phyloP scores from a whole-genome alignment of 164 flowering plant species.

The Tinospora cordifolia region DNA sequence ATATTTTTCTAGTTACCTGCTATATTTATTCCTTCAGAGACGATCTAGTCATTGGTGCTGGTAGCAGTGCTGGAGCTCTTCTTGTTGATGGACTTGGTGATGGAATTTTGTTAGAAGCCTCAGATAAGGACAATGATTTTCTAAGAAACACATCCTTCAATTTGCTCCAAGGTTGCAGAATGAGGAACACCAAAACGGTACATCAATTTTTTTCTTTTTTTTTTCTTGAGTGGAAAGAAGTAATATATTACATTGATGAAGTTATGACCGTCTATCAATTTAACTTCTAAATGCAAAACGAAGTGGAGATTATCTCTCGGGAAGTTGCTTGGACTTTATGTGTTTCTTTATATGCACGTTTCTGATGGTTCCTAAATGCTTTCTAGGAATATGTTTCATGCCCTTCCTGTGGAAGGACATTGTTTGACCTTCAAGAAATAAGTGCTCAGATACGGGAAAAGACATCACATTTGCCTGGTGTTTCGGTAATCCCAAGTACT shows the following conservation, averaged over 20 bases:
- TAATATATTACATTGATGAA: no score
- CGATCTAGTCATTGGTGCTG: constrained; percentile 87
- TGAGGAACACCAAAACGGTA: constrained; percentile 98
- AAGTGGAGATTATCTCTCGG: not conserved
- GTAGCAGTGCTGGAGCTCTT: constrained; percentile 82
- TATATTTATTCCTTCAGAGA: constrained; percentile 42
- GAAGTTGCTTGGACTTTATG: not conserved
- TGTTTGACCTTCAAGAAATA: constrained; percentile 94
- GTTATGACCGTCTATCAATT: constrained; percentile 39
- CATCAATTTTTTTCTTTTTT: not conserved
- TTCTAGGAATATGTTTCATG: constrained; percentile 95
- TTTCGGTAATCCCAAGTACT: constrained; percentile 52
- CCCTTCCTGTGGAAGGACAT: constrained; percentile 95
- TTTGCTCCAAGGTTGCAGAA: constrained; percentile 96
- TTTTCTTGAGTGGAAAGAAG: no score
- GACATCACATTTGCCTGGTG: constrained; percentile 96
- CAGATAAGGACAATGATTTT: constrained; percentile 82
- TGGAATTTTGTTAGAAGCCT: constrained; percentile 79
- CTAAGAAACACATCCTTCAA: constrained; percentile 88
- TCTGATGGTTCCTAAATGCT: constrained; percentile 12
- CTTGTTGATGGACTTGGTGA: constrained; percentile 97
- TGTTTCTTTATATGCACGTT: not conserved
- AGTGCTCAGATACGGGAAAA: constrained; percentile 92
- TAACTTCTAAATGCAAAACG: not conserved
- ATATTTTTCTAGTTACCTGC: not conserved